Evolutionary conservation across 2,329 filamentous ascomycete species (phyloP).

Genomic region (Pestalotiopsis sp.): DNA sequence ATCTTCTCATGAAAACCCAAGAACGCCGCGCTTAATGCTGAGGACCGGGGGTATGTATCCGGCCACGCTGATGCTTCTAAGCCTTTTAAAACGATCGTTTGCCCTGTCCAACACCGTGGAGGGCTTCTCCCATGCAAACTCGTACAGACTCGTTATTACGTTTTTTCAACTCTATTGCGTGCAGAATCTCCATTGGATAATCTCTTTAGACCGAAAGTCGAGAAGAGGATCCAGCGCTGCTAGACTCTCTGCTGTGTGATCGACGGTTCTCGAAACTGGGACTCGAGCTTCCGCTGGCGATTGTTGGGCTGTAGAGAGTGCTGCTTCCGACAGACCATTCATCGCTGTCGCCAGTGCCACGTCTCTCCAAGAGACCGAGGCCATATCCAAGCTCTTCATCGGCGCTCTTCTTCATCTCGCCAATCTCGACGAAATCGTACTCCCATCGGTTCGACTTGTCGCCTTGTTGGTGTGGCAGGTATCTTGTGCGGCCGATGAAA

Average conservation of each 20-base stretch:
- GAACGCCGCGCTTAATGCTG: constrained; percentile 12
- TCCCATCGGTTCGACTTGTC: constrained; percentile 93
- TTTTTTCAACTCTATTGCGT: not conserved
- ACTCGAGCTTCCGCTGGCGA: constrained; percentile 14
- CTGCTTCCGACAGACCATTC: constrained; percentile 17
- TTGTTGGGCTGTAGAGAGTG: constrained; percentile 17
- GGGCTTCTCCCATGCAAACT: not conserved
- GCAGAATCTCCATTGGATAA: not conserved
- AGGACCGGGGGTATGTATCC: constrained; percentile 2
- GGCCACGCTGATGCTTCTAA: constrained; percentile 4
- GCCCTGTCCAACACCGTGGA: not conserved
- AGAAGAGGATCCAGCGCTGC: not conserved
- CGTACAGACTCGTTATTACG: not conserved
- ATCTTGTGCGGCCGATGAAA: constrained; percentile 79
- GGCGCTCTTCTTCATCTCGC: constrained; percentile 54
- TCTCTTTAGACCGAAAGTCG: not conserved
- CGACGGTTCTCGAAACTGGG: constrained; percentile 4
- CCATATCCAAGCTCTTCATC: constrained; percentile 25
- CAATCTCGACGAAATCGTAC: constrained; percentile 89
- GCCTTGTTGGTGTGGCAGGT: constrained; percentile 78
- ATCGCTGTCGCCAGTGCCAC: constrained; percentile 14
- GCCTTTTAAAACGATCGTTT: constrained; percentile 4
- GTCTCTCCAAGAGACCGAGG: constrained; percentile 16
- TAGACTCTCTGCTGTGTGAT: not conserved
- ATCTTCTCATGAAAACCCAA: not conserved